Conservation (phyloP, 2,329 filamentous ascomycete genomes). For the Helotiales sp. region DNA sequence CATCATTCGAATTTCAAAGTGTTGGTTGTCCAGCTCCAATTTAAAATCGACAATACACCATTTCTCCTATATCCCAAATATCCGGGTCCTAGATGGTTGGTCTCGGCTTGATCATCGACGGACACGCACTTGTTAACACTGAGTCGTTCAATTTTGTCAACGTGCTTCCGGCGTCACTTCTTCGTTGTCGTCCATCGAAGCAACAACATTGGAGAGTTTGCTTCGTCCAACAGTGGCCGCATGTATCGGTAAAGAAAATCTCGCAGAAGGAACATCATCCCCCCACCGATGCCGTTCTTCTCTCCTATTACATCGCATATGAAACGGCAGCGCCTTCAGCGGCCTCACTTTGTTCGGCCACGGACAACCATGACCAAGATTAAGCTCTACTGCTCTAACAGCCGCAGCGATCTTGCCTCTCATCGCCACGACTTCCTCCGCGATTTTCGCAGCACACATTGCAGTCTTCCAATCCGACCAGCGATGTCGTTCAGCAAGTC, state of each 20-base stretch:
- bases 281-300: neutral
- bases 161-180: neutral
- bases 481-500: neutral
- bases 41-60: neutral
- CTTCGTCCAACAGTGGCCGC: neutral
- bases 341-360: neutral
- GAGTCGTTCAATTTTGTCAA: neutral
- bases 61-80: neutral
- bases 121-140: neutral
- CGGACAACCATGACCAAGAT: neutral
- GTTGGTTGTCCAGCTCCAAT: no score
- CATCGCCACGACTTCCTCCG: neutral
- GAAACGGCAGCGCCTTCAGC: neutral
- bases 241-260: neutral
- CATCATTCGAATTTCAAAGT: no score
- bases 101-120: neutral
- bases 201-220: neutral
- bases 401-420: neutral
- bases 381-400: neutral
- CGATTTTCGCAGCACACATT: neutral
- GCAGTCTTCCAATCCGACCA: neutral
- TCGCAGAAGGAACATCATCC: neutral
- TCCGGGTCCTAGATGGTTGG: neutral
- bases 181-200: neutral
- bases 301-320: neutral